A percentile compares a stretch with the other conserved stretches of the same genome.
phyloP scores from a whole-genome alignment of 768 basidiomycete genomes.

The Rhizopogon roseolus region DNA sequence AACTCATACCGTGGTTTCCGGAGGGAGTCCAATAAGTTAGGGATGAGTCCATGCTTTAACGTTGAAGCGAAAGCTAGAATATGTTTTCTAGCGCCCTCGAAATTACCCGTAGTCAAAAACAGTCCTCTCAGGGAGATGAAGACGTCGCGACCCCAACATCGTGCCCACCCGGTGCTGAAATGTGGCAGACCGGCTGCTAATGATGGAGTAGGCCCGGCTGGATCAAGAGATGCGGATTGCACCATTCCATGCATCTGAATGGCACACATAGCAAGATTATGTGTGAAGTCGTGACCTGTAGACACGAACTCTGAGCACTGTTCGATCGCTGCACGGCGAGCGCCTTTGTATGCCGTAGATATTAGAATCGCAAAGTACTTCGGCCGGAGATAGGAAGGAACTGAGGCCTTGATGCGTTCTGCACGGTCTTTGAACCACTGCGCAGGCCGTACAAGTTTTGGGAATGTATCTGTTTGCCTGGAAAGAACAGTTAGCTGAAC shows the following conservation, averaged over 20 bases:
- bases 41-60: constrained; percentile 92
- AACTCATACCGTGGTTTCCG: constrained; percentile 67
- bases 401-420: constrained; percentile 66
- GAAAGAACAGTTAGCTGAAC: constrained; percentile 5
- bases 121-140: constrained; percentile 93
- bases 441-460: constrained; percentile 64
- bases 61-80: constrained; percentile 92
- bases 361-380: constrained; percentile 95
- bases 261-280: constrained; percentile 80
- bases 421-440: constrained; percentile 89
- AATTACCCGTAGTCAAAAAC: constrained; percentile 91
- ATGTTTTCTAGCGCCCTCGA: constrained; percentile 78
- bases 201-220: constrained; percentile 63
- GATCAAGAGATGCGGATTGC: constrained; percentile 85
- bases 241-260: constrained; percentile 91
- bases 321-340: constrained; percentile 76
- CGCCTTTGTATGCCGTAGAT: constrained; percentile 89
- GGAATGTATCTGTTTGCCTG: constrained; percentile 60
- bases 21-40: constrained; percentile 90
- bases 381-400: constrained; percentile 86
- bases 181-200: constrained; percentile 95
- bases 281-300: constrained; percentile 84
- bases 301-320: constrained; percentile 86
- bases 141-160: constrained; percentile 94
- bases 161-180: constrained; percentile 89